Base-by-base conservation (phyloP, 2,329 filamentous ascomycete genomes). In the Geosmithia flava region DNA sequence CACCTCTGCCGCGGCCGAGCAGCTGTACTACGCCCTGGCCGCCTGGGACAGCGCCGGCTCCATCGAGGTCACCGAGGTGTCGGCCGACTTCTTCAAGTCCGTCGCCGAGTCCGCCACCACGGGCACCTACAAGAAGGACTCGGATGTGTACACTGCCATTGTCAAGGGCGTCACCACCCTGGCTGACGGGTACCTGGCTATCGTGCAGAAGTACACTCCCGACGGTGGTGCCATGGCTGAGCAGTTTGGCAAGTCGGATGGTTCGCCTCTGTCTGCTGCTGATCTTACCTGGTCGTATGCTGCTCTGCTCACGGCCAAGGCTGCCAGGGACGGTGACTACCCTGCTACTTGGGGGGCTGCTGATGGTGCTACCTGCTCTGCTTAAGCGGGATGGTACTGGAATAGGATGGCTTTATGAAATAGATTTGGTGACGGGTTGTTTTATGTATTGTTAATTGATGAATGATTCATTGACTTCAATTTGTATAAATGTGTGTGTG, bases 221-320 rank as follows among this genome's bases (percentile, higher is more conserved):
- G 53, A 70, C 1, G 76, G 80, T 53, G 85, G 85, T n/a, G 74
- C 74, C 2, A 60, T 87, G 15, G 68, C 79, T 1, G 84, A 88
- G 66, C 83, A 87, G 60, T 87, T 76, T 56, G 70, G 75, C 53
- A 74, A 73, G 54, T 62, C 64, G 48, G 65, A 59, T 42, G 80
- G 75, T 29, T 53, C 56, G 0, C 80, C 78, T 1, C 64, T 82
- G 3, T 85, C 81, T 1, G 84, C 83, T 1, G 64, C 68, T 17
- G 80, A 87, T 53, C 66, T 87, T 27, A 87, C 83, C 3, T 87
- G 83, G 83, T 85, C 81, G 0, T 87, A 86, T 53, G 81, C 82
- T 1, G 73, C 82, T 0, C 81, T 87, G 61, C 65, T 87, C 44
- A 83, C 81, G 0, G 75, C 76, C n/a, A 65, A 69, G 20, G 71